A percentile compares a stretch with the other conserved stretches of the same genome.
Evolutionary conservation across 108 stramenopile species (phyloP).

Genomic region (Skeletonema marinoi): DNA sequence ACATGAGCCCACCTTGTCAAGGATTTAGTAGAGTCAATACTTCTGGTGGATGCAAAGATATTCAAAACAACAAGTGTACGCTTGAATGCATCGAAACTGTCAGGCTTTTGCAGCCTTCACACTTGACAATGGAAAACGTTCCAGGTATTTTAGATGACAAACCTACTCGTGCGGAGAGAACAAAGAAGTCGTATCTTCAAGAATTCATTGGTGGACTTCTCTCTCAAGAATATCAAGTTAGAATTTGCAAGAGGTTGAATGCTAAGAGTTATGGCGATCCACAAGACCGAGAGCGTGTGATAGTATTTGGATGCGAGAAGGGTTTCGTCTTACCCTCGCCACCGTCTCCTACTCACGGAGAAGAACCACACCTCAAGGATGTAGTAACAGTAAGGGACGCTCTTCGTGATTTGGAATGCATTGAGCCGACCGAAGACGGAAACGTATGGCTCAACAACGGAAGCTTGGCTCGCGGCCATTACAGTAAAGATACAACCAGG

Average conservation of each 20-base stretch:
- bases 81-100: constrained; percentile 34
- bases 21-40: constrained; percentile 14
- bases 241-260: constrained; percentile 1
- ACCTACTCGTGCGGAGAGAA: background rate
- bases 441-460: background rate
- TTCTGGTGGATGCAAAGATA: constrained; percentile 43
- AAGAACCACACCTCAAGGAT: background rate
- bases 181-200: constrained; percentile 26
- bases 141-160: background rate
- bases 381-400: constrained; percentile 23
- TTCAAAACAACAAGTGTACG: constrained; percentile 44
- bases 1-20: constrained; percentile 54
- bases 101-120: constrained; percentile 25
- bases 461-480: constrained; percentile 17
- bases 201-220: constrained; percentile 29
- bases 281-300: constrained; percentile 46
- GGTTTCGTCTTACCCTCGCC: constrained; percentile 22
- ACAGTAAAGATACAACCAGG: background rate
- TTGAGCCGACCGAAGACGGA: constrained; percentile 26
- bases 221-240: constrained; percentile 37
- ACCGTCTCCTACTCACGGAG: constrained; percentile 44
- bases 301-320: constrained; percentile 38
- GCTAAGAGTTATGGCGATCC: constrained; percentile 55
- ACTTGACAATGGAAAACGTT: constrained; percentile 60
- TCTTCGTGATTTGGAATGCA: constrained; percentile 29